A percentile compares a stretch with the other conserved stretches of the same genome.
Conservation (phyloP, 225 moss, liverwort and hornwort species). For the Lunularia cruciata region DNA sequence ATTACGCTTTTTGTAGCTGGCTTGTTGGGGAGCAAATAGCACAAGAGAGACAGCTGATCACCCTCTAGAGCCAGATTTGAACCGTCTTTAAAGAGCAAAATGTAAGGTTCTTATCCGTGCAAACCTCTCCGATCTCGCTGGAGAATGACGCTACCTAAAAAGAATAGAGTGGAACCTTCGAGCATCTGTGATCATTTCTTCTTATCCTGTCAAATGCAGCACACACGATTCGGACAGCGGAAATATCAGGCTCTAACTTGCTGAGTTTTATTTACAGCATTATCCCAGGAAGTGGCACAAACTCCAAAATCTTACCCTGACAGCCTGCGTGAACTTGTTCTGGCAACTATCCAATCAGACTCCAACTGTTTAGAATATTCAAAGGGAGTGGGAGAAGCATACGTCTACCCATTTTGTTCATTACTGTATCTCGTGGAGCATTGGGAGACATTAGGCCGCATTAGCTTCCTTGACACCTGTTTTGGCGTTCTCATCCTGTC, state of each 20-base stretch:
- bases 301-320: background rate
- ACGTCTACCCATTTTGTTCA: conserved; percentile 5
- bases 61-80: background rate
- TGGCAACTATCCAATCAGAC: conserved; percentile 1
- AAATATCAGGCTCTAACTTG: conserved; percentile 11
- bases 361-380: conserved; percentile 2
- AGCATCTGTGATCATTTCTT: conserved; percentile 5
- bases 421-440: background rate
- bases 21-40: conserved; percentile 4
- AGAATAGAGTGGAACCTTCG: background rate
- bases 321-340: conserved; percentile 2
- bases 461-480: background rate
- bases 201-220: conserved; percentile 13
- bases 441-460: background rate
- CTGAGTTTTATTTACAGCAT: conserved; percentile 1
- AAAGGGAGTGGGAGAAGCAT: conserved; percentile 9
- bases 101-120: background rate
- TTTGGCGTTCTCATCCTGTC: background rate
- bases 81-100: background rate
- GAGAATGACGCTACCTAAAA: background rate
- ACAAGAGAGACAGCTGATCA: background rate
- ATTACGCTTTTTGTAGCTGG: background rate
- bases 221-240: conserved; percentile 6
- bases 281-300: background rate
- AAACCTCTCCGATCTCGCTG: background rate